Evolutionary conservation across 2,329 filamentous ascomycete species (phyloP), one percentile per base, ranked within the genome.

Genomic region (Sarocladiaceae sp.): DNA sequence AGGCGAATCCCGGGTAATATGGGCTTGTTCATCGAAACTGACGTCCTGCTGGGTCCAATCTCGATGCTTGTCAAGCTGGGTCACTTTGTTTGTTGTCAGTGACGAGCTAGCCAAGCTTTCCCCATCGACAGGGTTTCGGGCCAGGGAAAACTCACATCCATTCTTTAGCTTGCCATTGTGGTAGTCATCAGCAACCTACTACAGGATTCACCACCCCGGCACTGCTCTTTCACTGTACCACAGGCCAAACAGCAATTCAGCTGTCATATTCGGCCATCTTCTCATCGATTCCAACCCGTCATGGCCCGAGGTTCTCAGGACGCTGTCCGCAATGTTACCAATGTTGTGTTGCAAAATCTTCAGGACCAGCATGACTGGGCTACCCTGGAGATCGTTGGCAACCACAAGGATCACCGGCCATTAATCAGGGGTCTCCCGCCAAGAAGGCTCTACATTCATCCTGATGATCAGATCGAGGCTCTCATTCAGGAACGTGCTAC

Each of bases 381-480:
- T 20, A 66, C 75, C 20, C 68, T 92, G 42, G 67, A 76, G 47
- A 62, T 82, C 18, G 77, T 86, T 66, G 75, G 68, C 70, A 4
- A 12, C 15, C 4, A 29, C 12, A 20, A 37, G 5, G 17, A 3
- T 20, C 71, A 78, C 1, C 79, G 88, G 18, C 82, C 84, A 5
- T 66, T 93, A 50, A 76, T 94, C 53, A 85, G 82, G 20, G 89
- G 89, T 23, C 70, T 92, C 3, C 88, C 89, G 2, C 87, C 88
- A 1, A 78, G 80, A 40, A 80, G 85, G 42, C 76, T 91, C 37
- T 93, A 94, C 67, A 75, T 88, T 50, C 88, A 94, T 62, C 88
- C 89, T 2, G 89, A 94, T 65, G 88, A 92, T 69, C 89, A 93
- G 69, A 83, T 89, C 57, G 83, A 82, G 57, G 78, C 87, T 52